Base-by-base conservation (phyloP, 2,329 filamentous ascomycete genomes). In the Ilyonectria mors-panacis region DNA sequence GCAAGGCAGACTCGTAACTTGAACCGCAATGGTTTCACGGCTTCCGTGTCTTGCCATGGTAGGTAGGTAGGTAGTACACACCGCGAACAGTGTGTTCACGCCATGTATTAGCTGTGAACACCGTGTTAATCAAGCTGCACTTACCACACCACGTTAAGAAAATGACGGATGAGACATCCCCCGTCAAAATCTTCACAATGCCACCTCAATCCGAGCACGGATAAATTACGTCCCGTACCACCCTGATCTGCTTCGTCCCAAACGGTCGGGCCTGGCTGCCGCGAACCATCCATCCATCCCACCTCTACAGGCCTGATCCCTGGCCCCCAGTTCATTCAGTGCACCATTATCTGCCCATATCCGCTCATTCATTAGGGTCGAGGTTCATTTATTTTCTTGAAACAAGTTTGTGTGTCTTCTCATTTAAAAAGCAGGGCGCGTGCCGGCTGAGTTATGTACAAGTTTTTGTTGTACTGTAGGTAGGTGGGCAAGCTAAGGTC, bases 321-420 rank as follows among this genome's bases (percentile, higher is more conserved):
- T 54, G 28, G 39, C 19, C 44, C 13, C 13, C 10, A 30, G 7
- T 19, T 21, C 19, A 26, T 39, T 15, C 30, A 37, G 42, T 53
- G 53, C 51, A 56, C 59, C 51, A 63, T 56, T 56, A 35, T 51
- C 26, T 47, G 45, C 23, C 39, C 35, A 28, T 51, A 28, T 45
- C 45, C 56, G 45, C 21, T 58, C 53, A 63, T 57, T 51, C 28
- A 56, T 45, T 19, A 50, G 39, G n/a, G 21, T 37, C 19, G 13
- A 17, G n/a, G 42, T 61, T 61, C 37, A 56, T 35, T 21, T 19
- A 35, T n/a, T 53, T 19, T 35, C 10, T 47, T 26, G 44, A 45
- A 58, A 28, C 35, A 21, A 56, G 39, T 48, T 26, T 35, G 33
- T 33, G 17, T 19, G 48, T 44, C 15, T 48, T 59, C 17, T 59